Conservation (phyloP, 2,329 filamentous ascomycete species). For the Tolypocladium sp. region DNA sequence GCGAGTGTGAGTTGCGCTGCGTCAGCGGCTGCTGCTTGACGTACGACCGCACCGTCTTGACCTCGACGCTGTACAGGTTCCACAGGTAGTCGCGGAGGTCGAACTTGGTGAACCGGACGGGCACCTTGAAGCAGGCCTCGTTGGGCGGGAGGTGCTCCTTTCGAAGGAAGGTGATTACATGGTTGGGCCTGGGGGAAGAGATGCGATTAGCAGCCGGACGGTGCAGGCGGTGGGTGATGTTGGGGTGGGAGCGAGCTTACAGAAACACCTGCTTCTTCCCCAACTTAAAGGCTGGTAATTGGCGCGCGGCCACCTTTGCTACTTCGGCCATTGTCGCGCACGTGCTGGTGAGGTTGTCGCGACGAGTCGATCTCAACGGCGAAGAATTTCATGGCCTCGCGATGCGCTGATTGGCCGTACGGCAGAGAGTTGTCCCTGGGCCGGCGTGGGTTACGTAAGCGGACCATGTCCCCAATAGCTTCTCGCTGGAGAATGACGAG, state of each 20-base stretch:
- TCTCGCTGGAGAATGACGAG: background rate
- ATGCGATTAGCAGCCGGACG: background rate
- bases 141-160: constrained; percentile 64
- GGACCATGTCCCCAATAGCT: background rate
- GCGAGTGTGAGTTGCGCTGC: constrained; percentile 37
- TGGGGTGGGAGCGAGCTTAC: constrained; percentile 24
- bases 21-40: constrained; percentile 57
- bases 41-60: constrained; percentile 64
- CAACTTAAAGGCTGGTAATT: constrained; percentile 34
- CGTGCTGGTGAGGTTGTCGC: constrained; percentile 11
- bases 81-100: constrained; percentile 92
- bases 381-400: constrained; percentile 4
- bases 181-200: constrained; percentile 58
- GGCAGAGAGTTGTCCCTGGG: background rate
- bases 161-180: constrained; percentile 69
- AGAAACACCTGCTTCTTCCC: constrained; percentile 47
- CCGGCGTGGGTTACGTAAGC: constrained; percentile 2
- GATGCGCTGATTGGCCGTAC: background rate
- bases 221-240: background rate
- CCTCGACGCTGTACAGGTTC: constrained; percentile 72
- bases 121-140: constrained; percentile 84
- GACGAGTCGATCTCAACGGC: constrained; percentile 1
- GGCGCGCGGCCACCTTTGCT: constrained; percentile 26
- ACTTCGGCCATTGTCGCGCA: constrained; percentile 28
- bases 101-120: constrained; percentile 89